These are phyloP conservation scores for Mangifera indica DNA, from an alignment of 345 rosid species.

Conservation along the genomic window DNA sequence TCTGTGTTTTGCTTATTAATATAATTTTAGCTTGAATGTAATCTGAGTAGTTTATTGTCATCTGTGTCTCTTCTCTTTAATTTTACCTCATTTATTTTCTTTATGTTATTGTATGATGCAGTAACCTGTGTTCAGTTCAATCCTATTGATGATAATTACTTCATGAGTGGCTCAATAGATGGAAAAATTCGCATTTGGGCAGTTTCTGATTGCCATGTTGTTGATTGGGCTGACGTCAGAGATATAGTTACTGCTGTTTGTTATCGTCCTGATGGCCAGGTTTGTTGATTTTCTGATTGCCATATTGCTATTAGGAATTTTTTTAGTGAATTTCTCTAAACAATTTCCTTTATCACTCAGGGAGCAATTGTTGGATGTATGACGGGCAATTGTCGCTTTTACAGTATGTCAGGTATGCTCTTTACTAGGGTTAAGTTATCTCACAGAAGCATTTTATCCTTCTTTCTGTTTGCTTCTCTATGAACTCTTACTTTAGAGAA, in stretches of 20 bases:
- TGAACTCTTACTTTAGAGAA: not conserved
- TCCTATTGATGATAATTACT: constrained; percentile 68
- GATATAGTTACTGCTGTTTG: constrained; percentile 81
- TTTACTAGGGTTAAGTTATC: not conserved
- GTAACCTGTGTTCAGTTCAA: constrained; percentile 85
- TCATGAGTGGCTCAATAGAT: constrained; percentile 85
- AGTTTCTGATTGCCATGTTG: constrained; percentile 56
- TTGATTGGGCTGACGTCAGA: constrained; percentile 74
- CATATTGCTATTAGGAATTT: no score
- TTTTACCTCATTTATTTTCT: constrained; percentile 3
- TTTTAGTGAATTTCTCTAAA: constrained; percentile 7
- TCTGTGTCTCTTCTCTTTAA: not conserved
- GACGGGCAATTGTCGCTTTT: constrained; percentile 58
- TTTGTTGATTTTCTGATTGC: constrained; percentile 24
- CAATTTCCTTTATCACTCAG: constrained; percentile 23
- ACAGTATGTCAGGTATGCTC: constrained; percentile 47
- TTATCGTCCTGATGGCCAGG: constrained; percentile 88
- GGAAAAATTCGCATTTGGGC: constrained; percentile 90
- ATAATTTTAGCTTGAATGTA: constrained; percentile 6
- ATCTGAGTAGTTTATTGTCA: not conserved
- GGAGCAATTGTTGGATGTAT: constrained; percentile 55
- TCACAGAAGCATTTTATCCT: no score
- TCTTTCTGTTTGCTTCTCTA: not conserved
- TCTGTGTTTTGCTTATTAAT: constrained; percentile 9
- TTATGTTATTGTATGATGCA: constrained; percentile 32